Evolutionary conservation across 768 basidiomycete genomes (phyloP).

Genomic region (Calocera cornea): DNA sequence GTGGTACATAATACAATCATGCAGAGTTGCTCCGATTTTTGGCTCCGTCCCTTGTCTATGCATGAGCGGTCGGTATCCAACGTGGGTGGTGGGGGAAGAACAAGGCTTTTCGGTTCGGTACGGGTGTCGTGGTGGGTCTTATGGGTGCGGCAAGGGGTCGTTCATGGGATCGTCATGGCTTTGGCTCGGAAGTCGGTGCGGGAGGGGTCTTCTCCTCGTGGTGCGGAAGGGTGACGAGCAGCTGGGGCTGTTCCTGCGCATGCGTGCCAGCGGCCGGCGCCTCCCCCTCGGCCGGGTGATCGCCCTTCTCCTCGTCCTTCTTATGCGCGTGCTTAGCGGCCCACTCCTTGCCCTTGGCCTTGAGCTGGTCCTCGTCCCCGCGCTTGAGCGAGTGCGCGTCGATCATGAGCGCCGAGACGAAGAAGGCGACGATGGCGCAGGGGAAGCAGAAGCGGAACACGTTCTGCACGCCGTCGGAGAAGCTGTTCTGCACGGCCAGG

Average conservation of each 20-base stretch:
- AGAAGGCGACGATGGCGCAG: slow-evolving; percentile 40
- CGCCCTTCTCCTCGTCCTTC: slow-evolving; percentile 7
- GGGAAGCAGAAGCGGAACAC: slow-evolving; percentile 51
- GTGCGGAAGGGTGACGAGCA: too few relatives aligned
- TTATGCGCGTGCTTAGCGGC: slow-evolving; percentile 16
- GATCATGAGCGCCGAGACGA: slow-evolving; percentile 46
- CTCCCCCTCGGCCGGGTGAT: too few relatives aligned
- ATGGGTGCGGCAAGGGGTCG: too few relatives aligned
- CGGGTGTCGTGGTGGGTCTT: too few relatives aligned
- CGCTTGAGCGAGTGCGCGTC: slow-evolving; percentile 46
- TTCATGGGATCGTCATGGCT: too few relatives aligned
- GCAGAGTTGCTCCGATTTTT: background rate
- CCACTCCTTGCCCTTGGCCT: slow-evolving; percentile 25
- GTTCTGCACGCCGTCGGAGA: slow-evolving; percentile 42
- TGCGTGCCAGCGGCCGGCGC: too few relatives aligned
- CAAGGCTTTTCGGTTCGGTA: background rate
- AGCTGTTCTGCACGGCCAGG: slow-evolving; percentile 35
- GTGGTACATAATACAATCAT: background rate
- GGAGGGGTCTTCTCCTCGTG: too few relatives aligned
- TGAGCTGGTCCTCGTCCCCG: slow-evolving; percentile 40
- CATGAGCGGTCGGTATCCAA: background rate
- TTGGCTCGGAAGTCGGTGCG: too few relatives aligned
- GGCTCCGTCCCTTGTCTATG: background rate
- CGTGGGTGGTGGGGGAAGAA: background rate
- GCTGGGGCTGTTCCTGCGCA: too few relatives aligned